Conservation (phyloP, 495 filamentous ascomycete genomes). For the Talaromyces borbonicus region DNA sequence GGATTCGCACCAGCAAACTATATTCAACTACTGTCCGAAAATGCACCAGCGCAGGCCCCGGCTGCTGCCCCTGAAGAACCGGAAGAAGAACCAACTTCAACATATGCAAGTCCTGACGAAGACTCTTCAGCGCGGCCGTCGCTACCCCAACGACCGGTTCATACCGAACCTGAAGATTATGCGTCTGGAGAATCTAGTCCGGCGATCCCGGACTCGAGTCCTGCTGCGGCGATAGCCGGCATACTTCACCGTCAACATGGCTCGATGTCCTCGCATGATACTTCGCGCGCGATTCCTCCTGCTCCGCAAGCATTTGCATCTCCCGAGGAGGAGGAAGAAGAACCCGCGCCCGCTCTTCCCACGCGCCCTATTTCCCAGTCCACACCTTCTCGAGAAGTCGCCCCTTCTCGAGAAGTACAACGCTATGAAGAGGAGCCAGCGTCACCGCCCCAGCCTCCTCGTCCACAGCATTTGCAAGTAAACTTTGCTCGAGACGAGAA, state of each 20-base stretch:
- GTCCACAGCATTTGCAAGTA: slow-evolving; percentile 19
- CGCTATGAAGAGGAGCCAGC: slow-evolving; percentile 34
- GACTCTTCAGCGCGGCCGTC: slow-evolving; percentile 21
- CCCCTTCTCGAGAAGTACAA: slow-evolving; percentile 39
- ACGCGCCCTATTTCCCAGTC: slow-evolving; percentile 55
- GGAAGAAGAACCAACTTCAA: neutral
- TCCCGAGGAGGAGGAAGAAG: slow-evolving; percentile 46
- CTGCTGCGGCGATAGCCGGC: slow-evolving; percentile 60
- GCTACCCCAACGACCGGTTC: slow-evolving; percentile 28
- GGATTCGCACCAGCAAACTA: slow-evolving; percentile 98
- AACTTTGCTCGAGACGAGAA: slow-evolving; percentile 16
- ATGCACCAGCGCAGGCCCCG: slow-evolving; percentile 9
- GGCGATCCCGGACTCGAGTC: slow-evolving; percentile 42
- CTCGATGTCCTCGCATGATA: slow-evolving; percentile 18
- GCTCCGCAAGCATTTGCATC: slow-evolving; percentile 32
- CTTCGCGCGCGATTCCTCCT: slow-evolving; percentile 25
- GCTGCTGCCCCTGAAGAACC: neutral
- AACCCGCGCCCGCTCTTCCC: slow-evolving; percentile 58
- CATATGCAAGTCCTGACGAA: slow-evolving; percentile 8
- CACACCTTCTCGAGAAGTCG: slow-evolving; percentile 38
- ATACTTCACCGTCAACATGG: slow-evolving; percentile 53
- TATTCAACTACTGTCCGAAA: slow-evolving; percentile 55
- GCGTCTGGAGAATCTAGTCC: slow-evolving; percentile 17
- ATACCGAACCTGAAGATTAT: slow-evolving; percentile 10
- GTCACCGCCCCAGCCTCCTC: slow-evolving; percentile 7